Evolutionary conservation across 148 eudicot species (phyloP).

Genomic region (Silene conica): DNA sequence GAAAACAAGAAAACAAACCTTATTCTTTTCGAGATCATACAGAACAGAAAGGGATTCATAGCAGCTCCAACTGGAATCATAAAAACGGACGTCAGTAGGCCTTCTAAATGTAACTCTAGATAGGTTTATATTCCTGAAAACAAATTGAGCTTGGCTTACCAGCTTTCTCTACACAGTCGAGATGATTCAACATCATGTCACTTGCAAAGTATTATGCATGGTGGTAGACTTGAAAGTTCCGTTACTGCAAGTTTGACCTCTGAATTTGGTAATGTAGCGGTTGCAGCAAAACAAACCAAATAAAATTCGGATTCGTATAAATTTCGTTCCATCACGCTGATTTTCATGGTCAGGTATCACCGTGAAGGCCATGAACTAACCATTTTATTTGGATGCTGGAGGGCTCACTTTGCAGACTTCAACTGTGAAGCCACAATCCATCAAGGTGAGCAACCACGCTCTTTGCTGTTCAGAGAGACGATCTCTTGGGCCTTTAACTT

Average conservation of each 20-base stretch:
- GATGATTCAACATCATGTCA: neutral
- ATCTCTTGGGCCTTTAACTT: slow-evolving; percentile 92
- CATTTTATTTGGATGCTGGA: slow-evolving; percentile 19
- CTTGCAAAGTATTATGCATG: neutral
- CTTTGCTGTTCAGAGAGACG: slow-evolving; percentile 93
- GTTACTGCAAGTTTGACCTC: neutral
- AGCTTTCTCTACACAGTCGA: neutral
- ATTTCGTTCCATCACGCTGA: neutral
- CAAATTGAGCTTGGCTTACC: slow-evolving; percentile 3
- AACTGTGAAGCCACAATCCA: slow-evolving; percentile 72
- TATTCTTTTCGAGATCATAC: neutral
- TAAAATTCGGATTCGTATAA: neutral
- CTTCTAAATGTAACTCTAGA: neutral
- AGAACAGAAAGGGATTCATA: neutral
- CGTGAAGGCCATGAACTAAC: slow-evolving; percentile 1
- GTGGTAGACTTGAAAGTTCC: neutral
- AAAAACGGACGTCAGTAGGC: neutral
- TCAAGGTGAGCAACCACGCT: slow-evolving; percentile 80
- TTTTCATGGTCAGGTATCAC: neutral
- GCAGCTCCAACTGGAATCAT: neutral
- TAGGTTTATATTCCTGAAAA: neutral
- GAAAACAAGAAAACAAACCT: slow-evolving; percentile 5
- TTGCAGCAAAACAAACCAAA: neutral
- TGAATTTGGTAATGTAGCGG: neutral
- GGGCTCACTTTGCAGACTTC: slow-evolving; percentile 88